These are phyloP conservation scores for Cyphellophora europaea DNA, from an alignment of 2,329 filamentous ascomycete species.

Conservation along the genomic window DNA sequence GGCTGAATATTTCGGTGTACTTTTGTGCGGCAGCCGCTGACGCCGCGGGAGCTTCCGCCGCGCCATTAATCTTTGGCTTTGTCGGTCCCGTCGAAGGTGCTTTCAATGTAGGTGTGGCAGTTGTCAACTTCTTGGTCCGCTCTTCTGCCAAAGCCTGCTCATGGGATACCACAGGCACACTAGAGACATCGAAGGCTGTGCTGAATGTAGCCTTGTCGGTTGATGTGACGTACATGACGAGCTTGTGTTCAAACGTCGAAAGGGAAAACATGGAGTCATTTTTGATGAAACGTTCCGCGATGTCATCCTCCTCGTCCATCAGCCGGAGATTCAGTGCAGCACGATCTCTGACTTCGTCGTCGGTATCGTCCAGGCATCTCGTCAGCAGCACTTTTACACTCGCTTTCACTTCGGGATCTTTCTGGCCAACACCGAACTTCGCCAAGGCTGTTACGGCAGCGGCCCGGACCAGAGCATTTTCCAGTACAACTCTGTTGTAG, in stretches of 20 bases:
- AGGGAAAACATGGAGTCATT: slow-evolving; percentile 96
- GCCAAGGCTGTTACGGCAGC: slow-evolving; percentile 91
- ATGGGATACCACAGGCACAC: slow-evolving; percentile 84
- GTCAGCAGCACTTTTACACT: slow-evolving; percentile 89
- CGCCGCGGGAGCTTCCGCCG: slow-evolving; percentile 65
- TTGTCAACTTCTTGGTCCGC: slow-evolving; percentile 92
- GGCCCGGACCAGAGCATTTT: slow-evolving; percentile 91
- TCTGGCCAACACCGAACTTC: slow-evolving; percentile 95
- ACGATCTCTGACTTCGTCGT: slow-evolving; percentile 94
- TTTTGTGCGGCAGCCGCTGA: slow-evolving; percentile 76
- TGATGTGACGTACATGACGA: slow-evolving; percentile 94
- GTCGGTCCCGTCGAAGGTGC: slow-evolving; percentile 71
- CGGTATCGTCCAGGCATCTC: slow-evolving; percentile 88
- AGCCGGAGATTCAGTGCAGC: slow-evolving; percentile 85
- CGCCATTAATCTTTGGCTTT: slow-evolving; percentile 58
- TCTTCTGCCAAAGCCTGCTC: slow-evolving; percentile 96
- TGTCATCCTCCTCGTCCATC: slow-evolving; percentile 84
- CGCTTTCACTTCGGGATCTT: slow-evolving; percentile 92
- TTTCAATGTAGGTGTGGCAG: slow-evolving; percentile 85
- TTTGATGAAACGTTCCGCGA: slow-evolving; percentile 81
- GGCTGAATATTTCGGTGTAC: slow-evolving; percentile 76
- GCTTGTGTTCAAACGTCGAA: slow-evolving; percentile 89
- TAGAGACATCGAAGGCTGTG: slow-evolving; percentile 78
- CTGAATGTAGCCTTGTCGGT: slow-evolving; percentile 80
- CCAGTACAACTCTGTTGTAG: slow-evolving; percentile 94